A percentile compares a stretch with the other conserved stretches of the same genome.
Conservation (phyloP, 2,329 filamentous ascomycete species). For the Botrytis byssoidea region DNA sequence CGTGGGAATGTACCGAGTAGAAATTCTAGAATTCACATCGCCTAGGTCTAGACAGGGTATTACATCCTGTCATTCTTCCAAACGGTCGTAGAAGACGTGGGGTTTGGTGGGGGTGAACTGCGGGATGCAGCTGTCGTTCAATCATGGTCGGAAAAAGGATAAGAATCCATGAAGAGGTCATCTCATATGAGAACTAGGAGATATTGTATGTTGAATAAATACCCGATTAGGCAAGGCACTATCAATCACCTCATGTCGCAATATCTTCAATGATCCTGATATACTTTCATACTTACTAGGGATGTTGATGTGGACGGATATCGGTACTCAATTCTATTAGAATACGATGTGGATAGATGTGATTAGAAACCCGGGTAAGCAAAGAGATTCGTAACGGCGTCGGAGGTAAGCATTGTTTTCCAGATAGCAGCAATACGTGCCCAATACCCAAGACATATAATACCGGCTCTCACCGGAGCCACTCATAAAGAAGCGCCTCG, state of each 20-base stretch:
- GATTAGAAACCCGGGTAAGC: neutral
- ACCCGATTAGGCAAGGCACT: neutral
- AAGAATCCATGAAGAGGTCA: neutral
- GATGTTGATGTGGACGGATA: neutral
- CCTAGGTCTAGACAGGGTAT: conserved; percentile 8
- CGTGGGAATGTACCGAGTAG: neutral
- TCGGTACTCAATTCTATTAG: neutral
- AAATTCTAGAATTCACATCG: neutral
- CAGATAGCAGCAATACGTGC: neutral
- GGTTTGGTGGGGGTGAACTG: conserved; percentile 13
- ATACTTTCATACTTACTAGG: neutral
- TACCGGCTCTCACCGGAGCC: neutral
- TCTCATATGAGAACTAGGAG: neutral
- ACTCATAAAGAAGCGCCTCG: neutral
- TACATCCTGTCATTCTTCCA: neutral
- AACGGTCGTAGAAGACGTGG: conserved; percentile 1
- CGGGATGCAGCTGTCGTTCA: neutral
- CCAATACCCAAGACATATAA: neutral
- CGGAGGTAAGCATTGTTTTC: neutral
- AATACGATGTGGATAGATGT: neutral
- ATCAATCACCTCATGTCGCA: neutral
- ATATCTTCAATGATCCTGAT: neutral
- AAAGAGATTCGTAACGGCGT: neutral
- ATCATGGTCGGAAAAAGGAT: neutral
- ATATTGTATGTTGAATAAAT: neutral